Conservation (phyloP, 2,329 filamentous ascomycete genomes). For the Aschersonia sp. region DNA sequence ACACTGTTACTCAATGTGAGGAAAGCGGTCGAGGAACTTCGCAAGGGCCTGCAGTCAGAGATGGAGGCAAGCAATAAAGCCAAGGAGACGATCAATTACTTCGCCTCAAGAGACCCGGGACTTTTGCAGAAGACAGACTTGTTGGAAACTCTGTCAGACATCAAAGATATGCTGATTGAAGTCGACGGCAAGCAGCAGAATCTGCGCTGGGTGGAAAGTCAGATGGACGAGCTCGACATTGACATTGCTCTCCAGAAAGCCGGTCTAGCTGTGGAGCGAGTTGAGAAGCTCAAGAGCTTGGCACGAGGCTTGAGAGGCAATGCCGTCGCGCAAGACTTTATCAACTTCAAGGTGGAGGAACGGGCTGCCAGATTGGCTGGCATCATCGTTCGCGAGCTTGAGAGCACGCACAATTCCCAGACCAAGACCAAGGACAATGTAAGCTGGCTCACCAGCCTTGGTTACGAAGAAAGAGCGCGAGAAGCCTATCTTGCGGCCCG, state of each 20-base stretch:
- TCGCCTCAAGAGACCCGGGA: constrained; percentile 63
- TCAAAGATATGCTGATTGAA: constrained; percentile 83
- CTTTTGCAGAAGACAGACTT: constrained; percentile 68
- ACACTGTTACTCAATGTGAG: constrained; percentile 77
- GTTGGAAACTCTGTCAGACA: constrained; percentile 62
- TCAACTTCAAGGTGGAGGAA: constrained; percentile 82
- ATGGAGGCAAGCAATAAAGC: constrained; percentile 76
- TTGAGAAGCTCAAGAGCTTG: constrained; percentile 73
- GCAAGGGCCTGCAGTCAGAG: constrained; percentile 73
- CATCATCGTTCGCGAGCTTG: constrained; percentile 62
- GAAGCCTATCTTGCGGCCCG: constrained; percentile 76
- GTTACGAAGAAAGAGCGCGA: constrained; percentile 79
- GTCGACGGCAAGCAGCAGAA: constrained; percentile 95
- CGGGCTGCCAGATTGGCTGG: constrained; percentile 63
- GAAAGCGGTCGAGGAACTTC: constrained; percentile 83
- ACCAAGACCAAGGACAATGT: constrained; percentile 70
- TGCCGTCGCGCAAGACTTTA: constrained; percentile 76
- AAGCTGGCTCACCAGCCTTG: constrained; percentile 70
- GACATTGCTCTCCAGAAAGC: constrained; percentile 85
- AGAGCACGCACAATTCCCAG: constrained; percentile 63
- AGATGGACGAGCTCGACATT: constrained; percentile 93
- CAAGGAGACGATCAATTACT: constrained; percentile 74
- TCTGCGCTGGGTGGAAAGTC: constrained; percentile 84
- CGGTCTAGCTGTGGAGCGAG: constrained; percentile 66
- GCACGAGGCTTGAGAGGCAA: constrained; percentile 76